Conservation (phyloP, 306 rosid species). For the Castanopsis chinensis region DNA sequence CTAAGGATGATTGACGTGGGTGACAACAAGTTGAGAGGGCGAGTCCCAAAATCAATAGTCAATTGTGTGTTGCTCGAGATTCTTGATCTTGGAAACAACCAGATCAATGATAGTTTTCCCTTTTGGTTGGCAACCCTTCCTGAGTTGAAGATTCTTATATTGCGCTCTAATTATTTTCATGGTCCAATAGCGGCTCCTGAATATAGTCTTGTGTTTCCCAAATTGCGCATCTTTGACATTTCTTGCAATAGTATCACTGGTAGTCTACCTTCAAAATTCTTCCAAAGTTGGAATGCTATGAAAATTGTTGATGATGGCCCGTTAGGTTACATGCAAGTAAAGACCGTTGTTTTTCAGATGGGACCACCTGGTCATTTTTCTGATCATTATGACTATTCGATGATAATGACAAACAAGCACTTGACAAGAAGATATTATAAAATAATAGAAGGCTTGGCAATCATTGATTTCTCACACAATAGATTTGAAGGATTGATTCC, state of each 20-base stretch:
- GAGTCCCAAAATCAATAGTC: not conserved
- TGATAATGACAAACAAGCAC: not conserved
- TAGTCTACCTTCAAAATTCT: not conserved
- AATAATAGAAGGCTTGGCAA: not conserved
- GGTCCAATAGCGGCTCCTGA: not conserved
- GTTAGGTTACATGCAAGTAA: not conserved
- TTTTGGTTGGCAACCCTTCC: not conserved
- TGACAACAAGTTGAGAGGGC: not conserved
- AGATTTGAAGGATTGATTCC: not conserved
- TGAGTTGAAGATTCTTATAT: not conserved
- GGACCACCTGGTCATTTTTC: too few relatives aligned
- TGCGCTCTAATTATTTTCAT: not conserved
- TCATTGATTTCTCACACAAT: not conserved
- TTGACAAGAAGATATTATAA: not conserved
- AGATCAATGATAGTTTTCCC: not conserved
- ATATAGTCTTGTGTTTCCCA: not conserved
- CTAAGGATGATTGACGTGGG: too few relatives aligned
- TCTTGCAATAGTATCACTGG: not conserved
- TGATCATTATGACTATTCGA: not conserved
- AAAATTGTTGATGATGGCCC: not conserved
- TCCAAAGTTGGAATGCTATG: not conserved
- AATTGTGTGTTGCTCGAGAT: not conserved
- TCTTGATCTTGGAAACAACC: not conserved
- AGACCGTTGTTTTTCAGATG: not conserved
- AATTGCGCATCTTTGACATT: not conserved